Evolutionary conservation across 192 early-diverging fungal genomes (phyloP).

Genomic region (Coemansia sp.): DNA sequence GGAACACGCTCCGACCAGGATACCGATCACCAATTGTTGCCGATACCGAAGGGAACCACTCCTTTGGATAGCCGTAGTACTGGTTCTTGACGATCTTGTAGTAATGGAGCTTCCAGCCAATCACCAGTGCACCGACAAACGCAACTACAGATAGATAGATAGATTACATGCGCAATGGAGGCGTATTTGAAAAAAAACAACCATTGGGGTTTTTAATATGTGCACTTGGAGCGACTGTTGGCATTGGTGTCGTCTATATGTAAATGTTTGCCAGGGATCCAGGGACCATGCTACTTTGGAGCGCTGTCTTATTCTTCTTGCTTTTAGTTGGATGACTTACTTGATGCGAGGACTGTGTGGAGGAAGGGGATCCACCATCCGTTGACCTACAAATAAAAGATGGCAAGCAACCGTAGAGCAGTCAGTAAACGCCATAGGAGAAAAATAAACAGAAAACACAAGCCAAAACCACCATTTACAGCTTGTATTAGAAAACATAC

Average conservation of each 20-base stretch:
- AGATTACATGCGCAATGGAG: neutral
- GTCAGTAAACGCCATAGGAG: slow-evolving; percentile 5
- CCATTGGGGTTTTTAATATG: neutral
- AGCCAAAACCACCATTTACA: neutral
- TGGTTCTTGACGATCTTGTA: slow-evolving; percentile 77
- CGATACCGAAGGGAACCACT: slow-evolving; percentile 79
- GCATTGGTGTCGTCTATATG: too few relatives aligned
- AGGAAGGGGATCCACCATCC: slow-evolving; percentile 52
- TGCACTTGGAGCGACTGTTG: too few relatives aligned
- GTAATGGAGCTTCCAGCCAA: slow-evolving; percentile 73
- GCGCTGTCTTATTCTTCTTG: neutral
- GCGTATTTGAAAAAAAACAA: neutral
- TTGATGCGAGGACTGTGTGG: slow-evolving; percentile 51
- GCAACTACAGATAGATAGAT: slow-evolving; percentile 40
- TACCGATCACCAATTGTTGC: slow-evolving; percentile 79
- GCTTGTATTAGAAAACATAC: too few relatives aligned
- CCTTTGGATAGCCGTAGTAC: slow-evolving; percentile 71
- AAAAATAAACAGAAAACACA: neutral
- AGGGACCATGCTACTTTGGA: neutral
- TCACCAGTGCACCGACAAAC: slow-evolving; percentile 61
- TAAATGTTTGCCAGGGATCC: too few relatives aligned
- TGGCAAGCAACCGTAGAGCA: too few relatives aligned
- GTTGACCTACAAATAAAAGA: slow-evolving; percentile 32
- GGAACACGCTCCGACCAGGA: slow-evolving; percentile 69
- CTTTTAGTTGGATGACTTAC: slow-evolving; percentile 19